phyloP scores from a whole-genome alignment of 768 basidiomycete genomes.

The Termitomyces sp. region DNA sequence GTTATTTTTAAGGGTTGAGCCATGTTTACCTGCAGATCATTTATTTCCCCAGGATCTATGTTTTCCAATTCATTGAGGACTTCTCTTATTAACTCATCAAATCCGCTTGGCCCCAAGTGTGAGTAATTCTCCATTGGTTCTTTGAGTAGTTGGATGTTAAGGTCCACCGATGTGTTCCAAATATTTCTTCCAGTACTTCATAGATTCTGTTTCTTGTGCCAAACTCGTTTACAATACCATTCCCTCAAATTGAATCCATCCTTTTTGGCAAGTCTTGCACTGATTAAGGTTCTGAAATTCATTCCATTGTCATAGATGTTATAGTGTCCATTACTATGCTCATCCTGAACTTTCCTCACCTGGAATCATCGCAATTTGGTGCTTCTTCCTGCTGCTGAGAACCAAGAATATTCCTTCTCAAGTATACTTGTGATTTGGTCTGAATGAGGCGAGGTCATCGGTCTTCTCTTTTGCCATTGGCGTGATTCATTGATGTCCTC shows the following conservation, averaged over 20 bases:
- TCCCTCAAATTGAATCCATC: not conserved
- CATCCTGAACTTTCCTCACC: not conserved
- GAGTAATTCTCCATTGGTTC: too few relatives aligned
- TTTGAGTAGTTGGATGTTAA: too few relatives aligned
- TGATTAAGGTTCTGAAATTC: not conserved
- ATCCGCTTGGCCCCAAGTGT: too few relatives aligned
- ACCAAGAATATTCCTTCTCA: not conserved
- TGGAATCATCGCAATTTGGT: not conserved
- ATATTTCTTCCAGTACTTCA: too few relatives aligned
- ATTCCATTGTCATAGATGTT: not conserved
- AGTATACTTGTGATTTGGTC: not conserved
- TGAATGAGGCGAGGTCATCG: too few relatives aligned
- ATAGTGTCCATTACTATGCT: not conserved
- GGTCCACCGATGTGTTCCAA: too few relatives aligned
- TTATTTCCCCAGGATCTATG: too few relatives aligned
- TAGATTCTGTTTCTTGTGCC: too few relatives aligned
- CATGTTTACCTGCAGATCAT: too few relatives aligned
- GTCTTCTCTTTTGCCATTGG: not conserved
- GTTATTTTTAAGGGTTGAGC: too few relatives aligned
- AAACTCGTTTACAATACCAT: not conserved
- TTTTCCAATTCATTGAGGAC: too few relatives aligned
- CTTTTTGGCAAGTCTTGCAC: not conserved
- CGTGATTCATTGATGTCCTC: not conserved
- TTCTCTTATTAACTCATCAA: too few relatives aligned
- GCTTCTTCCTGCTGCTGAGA: not conserved